These are phyloP conservation scores for Hydnomerulius pinastri DNA, from an alignment of 768 basidiomycete genomes.

Conservation along the genomic window DNA sequence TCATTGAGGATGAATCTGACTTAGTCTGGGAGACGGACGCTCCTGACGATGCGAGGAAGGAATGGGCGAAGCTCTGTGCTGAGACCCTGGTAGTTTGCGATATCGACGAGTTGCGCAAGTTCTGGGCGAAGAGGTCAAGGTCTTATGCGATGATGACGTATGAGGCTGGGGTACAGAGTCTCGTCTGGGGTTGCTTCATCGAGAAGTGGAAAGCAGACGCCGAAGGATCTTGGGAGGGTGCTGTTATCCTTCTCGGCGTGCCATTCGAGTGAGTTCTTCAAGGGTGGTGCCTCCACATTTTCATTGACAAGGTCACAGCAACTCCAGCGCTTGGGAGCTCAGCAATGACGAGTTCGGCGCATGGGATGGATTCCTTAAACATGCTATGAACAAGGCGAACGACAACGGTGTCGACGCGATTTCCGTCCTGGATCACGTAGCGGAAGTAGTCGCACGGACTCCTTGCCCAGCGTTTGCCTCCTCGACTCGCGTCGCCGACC, in stretches of 20 bases:
- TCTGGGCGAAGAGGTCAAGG: constrained; percentile 44
- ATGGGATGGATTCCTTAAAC: constrained; percentile 63
- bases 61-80: constrained; percentile 64
- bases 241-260: constrained; percentile 50
- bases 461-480: constrained; percentile 42
- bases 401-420: constrained; percentile 60
- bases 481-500: constrained; percentile 59
- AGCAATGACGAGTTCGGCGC: constrained; percentile 50
- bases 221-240: constrained; percentile 55
- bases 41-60: constrained; percentile 45
- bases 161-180: constrained; percentile 42
- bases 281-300: not conserved
- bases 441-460: constrained; percentile 44
- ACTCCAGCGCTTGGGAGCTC: constrained; percentile 52
- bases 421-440: constrained; percentile 58
- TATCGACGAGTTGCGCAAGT: constrained; percentile 45
- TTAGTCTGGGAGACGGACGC: constrained; percentile 46
- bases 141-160: constrained; percentile 31
- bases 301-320: constrained; percentile 28
- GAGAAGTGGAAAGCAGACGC: constrained; percentile 54
- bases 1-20: constrained; percentile 50
- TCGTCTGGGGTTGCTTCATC: constrained; percentile 60
- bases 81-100: constrained; percentile 54
- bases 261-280: constrained; percentile 60
- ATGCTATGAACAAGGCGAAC: constrained; percentile 54